Percentiles rank a stretch among this genome's conserved stretches.
These are phyloP conservation scores for Populus davidiana DNA, from an alignment of 345 rosid species.

Conservation along the genomic window DNA sequence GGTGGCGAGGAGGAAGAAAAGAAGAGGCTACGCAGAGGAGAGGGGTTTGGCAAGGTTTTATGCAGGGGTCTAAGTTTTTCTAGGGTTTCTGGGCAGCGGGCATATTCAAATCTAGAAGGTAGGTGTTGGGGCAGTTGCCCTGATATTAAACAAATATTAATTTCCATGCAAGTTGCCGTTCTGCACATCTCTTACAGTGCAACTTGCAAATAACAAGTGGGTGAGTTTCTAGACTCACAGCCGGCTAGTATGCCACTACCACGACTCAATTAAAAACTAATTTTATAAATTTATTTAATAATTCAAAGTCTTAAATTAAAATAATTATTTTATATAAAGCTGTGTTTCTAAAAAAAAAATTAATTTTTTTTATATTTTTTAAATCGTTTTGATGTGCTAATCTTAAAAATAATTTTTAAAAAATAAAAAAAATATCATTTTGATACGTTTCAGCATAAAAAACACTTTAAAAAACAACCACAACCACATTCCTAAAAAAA, in stretches of 20 bases:
- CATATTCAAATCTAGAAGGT: neutral
- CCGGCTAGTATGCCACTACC: neutral
- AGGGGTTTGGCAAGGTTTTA: neutral
- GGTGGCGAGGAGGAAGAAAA: neutral
- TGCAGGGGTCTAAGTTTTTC: neutral
- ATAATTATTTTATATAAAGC: too few relatives aligned
- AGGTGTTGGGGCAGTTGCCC: neutral
- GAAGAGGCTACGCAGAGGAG: neutral
- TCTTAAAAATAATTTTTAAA: too few relatives aligned
- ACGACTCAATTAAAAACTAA: too few relatives aligned
- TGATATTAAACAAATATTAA: constrained; percentile 11
- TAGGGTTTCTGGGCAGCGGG: constrained; percentile 19
- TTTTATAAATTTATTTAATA: too few relatives aligned
- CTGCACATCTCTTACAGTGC: neutral
- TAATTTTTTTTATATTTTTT: too few relatives aligned
- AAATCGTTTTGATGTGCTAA: too few relatives aligned
- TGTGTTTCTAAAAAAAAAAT: too few relatives aligned
- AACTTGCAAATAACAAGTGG: neutral
- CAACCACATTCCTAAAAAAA: too few relatives aligned
- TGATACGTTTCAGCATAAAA: too few relatives aligned
- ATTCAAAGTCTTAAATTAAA: too few relatives aligned
- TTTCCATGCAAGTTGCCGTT: constrained; percentile 8
- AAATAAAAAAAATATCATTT: too few relatives aligned
- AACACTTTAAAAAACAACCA: too few relatives aligned
- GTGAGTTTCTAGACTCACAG: neutral